Conservation (phyloP, 345 rosid species). For the Populus davidiana region DNA sequence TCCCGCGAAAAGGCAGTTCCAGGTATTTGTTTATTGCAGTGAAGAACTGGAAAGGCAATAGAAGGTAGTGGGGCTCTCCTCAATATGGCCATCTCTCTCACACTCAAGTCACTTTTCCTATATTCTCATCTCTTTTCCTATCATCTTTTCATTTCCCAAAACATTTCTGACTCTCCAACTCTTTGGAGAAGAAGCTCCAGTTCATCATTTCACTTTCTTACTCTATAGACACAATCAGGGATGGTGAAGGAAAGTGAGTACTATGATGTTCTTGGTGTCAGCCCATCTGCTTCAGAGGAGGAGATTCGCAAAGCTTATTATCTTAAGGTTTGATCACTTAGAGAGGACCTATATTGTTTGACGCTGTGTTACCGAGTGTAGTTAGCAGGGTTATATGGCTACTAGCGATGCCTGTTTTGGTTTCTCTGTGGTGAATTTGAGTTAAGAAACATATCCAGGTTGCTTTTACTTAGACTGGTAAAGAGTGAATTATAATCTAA, state of each 20-base stretch:
- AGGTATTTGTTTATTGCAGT: constrained; percentile 42
- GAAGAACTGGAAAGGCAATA: constrained; percentile 61
- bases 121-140: constrained; percentile 3
- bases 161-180: constrained; percentile 1
- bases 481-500: not conserved
- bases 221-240: not conserved
- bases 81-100: not conserved
- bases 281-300: constrained; percentile 56
- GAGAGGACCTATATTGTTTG: not conserved
- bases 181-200: not conserved
- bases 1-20: constrained; percentile 51
- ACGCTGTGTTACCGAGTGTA: no score
- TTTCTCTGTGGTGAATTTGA: not conserved
- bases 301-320: constrained; percentile 72
- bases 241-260: constrained; percentile 72
- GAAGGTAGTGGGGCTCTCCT: constrained; percentile 35
- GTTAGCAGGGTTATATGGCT: not conserved
- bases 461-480: not conserved
- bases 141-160: constrained; percentile 2
- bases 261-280: constrained; percentile 63
- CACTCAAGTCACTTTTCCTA: constrained; percentile 8
- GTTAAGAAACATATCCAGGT: not conserved
- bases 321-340: constrained; percentile 46
- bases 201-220: not conserved
- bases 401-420: not conserved